A percentile compares a stretch with the other conserved stretches of the same genome.
Evolutionary conservation across 495 filamentous ascomycete genomes (phyloP).

Genomic region (Choiromyces venosus): DNA sequence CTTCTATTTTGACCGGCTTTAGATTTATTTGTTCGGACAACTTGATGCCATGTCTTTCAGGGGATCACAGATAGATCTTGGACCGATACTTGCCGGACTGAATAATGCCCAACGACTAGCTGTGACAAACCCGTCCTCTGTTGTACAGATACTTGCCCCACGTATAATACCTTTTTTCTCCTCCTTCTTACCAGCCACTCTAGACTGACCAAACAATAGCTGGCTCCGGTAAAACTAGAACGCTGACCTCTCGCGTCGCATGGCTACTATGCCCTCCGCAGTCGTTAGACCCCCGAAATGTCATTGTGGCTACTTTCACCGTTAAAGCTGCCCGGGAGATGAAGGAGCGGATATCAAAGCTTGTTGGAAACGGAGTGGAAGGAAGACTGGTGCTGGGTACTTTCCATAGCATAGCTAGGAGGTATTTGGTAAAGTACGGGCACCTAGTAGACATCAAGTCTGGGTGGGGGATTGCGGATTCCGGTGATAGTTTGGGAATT

Average conservation of each 20-base stretch:
- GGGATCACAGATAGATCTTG: conserved; percentile 1
- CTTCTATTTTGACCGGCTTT: not conserved
- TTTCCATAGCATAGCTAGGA: conserved; percentile 87
- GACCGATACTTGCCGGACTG: conserved; percentile 64
- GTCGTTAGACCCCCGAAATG: conserved; percentile 71
- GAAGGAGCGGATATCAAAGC: conserved; percentile 74
- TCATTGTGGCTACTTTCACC: conserved; percentile 96
- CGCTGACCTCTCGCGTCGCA: conserved; percentile 86
- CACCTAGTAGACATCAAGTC: conserved; percentile 72
- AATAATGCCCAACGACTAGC: conserved; percentile 80
- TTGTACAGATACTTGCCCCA: conserved; percentile 82
- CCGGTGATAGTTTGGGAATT: conserved; percentile 56
- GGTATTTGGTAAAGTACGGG: conserved; percentile 82
- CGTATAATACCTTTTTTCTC: conserved; percentile 31
- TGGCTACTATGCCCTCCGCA: conserved; percentile 79
- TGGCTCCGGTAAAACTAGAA: conserved; percentile 89
- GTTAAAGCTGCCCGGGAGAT: conserved; percentile 96
- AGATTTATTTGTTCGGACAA: not conserved
- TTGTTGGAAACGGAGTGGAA: conserved; percentile 72
- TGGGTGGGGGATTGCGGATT: conserved; percentile 92
- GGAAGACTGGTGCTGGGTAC: conserved; percentile 81
- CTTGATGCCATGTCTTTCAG: conserved; percentile 1
- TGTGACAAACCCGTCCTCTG: conserved; percentile 68
- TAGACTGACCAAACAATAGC: conserved; percentile 21
- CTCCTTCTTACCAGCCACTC: conserved; percentile 17